phyloP scores from a whole-genome alignment of 2,329 filamentous ascomycete genomes.

The Alternaria solani region DNA sequence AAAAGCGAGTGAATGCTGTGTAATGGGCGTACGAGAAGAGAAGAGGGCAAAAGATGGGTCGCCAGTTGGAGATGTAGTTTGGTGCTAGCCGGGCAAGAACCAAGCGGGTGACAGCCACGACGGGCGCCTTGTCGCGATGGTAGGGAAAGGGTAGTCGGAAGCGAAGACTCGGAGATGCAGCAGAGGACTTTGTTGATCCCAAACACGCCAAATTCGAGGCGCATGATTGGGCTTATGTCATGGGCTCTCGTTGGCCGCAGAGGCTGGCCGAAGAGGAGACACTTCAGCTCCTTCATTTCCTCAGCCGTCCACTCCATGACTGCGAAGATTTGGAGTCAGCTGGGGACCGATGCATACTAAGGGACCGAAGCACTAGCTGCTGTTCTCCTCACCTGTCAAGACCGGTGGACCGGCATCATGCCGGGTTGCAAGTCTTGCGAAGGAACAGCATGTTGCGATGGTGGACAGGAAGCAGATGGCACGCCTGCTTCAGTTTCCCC shows the following conservation, averaged over 20 bases:
- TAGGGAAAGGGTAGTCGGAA: slow-evolving; percentile 27
- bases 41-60: slow-evolving; percentile 24
- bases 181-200: slow-evolving; percentile 25
- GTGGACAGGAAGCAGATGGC: slow-evolving; percentile 17
- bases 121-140: slow-evolving; percentile 31
- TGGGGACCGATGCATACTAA: slow-evolving; percentile 14
- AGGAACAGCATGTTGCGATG: background rate
- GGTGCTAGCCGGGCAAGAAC: slow-evolving; percentile 25
- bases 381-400: slow-evolving; percentile 4
- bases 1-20: slow-evolving; percentile 34
- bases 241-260: slow-evolving; percentile 36
- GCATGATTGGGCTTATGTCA: slow-evolving; percentile 33
- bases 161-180: slow-evolving; percentile 27
- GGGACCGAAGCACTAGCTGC: slow-evolving; percentile 14
- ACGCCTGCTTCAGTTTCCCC: slow-evolving; percentile 13
- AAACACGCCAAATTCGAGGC: slow-evolving; percentile 40
- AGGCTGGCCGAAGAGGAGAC: slow-evolving; percentile 29
- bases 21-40: slow-evolving; percentile 27
- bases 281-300: slow-evolving; percentile 42
- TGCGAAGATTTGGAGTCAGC: slow-evolving; percentile 14
- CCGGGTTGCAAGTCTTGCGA: slow-evolving; percentile 15
- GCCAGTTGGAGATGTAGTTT: slow-evolving; percentile 21
- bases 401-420: slow-evolving; percentile 1
- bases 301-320: slow-evolving; percentile 15
- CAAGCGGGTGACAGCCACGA: slow-evolving; percentile 35